Percentiles rank a stretch among this genome's conserved stretches.
Evolutionary conservation across 2,329 filamentous ascomycete species (phyloP).

Genomic region (Colletotrichum sansevieriae): DNA sequence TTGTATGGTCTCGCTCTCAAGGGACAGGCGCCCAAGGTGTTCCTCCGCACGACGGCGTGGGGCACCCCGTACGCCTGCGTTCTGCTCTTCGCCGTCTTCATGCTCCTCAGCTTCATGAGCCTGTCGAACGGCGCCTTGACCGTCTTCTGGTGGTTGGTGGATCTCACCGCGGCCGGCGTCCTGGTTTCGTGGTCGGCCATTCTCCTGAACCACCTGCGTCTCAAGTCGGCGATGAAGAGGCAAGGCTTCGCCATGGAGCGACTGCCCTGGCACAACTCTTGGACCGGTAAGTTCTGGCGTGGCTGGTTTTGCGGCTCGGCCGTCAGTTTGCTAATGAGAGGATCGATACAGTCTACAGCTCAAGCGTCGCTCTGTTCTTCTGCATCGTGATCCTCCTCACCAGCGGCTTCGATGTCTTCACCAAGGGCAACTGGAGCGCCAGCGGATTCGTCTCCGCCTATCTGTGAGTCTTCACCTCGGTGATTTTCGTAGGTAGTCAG

Average conservation of each 20-base stretch:
- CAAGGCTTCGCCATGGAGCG: slow-evolving; percentile 62
- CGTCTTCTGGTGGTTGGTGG: slow-evolving; percentile 73
- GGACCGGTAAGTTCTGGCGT: slow-evolving; percentile 63
- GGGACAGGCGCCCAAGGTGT: slow-evolving; percentile 64
- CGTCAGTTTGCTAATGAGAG: slow-evolving; percentile 8
- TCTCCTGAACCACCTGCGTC: slow-evolving; percentile 69
- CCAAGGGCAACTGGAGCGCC: slow-evolving; percentile 69
- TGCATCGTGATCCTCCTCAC: slow-evolving; percentile 77
- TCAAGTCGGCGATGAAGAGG: slow-evolving; percentile 61
- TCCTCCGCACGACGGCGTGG: slow-evolving; percentile 46
- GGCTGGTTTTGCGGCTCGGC: neutral
- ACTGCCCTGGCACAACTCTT: slow-evolving; percentile 74
- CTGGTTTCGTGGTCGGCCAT: slow-evolving; percentile 68
- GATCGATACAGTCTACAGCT: slow-evolving; percentile 64
- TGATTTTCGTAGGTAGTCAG: slow-evolving; percentile 64
- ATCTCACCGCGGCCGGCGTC: slow-evolving; percentile 64
- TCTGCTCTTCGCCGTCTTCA: slow-evolving; percentile 66
- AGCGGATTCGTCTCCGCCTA: slow-evolving; percentile 73
- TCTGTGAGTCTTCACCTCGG: slow-evolving; percentile 72
- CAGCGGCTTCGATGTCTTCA: slow-evolving; percentile 76
- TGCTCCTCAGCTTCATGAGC: slow-evolving; percentile 72
- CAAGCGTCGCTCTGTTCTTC: slow-evolving; percentile 71
- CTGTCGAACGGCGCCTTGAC: slow-evolving; percentile 69
- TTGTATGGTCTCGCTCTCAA: slow-evolving; percentile 67
- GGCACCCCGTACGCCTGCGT: slow-evolving; percentile 50